Base-by-base conservation (phyloP, 345 rosid genomes). In the Aethionema arabicum region DNA sequence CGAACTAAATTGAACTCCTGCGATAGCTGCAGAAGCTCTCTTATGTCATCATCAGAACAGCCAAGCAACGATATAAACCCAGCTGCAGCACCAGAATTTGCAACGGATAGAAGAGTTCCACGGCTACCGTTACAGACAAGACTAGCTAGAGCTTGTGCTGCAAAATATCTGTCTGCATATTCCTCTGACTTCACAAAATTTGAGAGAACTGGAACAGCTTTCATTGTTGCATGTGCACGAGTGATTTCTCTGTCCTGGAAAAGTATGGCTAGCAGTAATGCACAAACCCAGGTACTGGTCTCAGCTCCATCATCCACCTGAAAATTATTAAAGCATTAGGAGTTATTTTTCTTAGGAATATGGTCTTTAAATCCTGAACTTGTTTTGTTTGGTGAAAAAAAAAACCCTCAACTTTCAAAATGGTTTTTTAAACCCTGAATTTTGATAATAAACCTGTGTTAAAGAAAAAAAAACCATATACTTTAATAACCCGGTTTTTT, bases 221-320 rank as follows among this genome's bases (percentile, higher is more conserved):
- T 88, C 96, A 90, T 86, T 36, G 97, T 86, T 53, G 86, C 92
- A 78, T 82, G 66, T 40, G 88, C 91, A 35, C 98, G 80, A 40
- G 88, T 90, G 67, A 95, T 88, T 69, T 95, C 99, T 83, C 99
- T 86, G 75, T 95, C 96, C 75, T 86, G 93, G 76, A 95, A 88
- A 58, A 95, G 77, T 79, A 88, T 83, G 49, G 98, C 93, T 21
- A 90, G 91, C 69, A 95, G 77, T 62, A 95, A 76, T 61, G 99
- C 95, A 76, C 91, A 88, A 60, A 90, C 88, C 99, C 99, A 95
- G 56, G 80, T 74, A 80, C 89, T 79, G 77, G 83, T 76, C 80
- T 95, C 99, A 77, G 90, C 96, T 58, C 72, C 81, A 59, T 75
- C 62, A 72, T 90, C 99, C 72, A 77, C 88, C 98, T 95, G 96